Conservation (phyloP, 2,329 filamentous ascomycete genomes). For the Colletotrichum eleusines region DNA sequence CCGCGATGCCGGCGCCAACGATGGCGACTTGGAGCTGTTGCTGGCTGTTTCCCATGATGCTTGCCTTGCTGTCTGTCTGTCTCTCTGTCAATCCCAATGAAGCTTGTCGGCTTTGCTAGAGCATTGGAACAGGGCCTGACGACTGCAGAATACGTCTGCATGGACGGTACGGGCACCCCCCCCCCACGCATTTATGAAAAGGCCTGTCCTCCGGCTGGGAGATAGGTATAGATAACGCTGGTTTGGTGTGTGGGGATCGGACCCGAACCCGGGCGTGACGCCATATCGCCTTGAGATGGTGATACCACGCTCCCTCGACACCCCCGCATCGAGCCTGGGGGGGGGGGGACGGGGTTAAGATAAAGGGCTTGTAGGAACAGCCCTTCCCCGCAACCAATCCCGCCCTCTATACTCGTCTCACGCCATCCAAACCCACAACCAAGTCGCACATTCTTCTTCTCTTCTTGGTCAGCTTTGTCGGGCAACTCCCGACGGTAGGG, state of each 20-base stretch:
- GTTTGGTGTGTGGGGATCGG: constrained; percentile 29
- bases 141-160: background rate
- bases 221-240: constrained; percentile 39
- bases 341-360: constrained; percentile 1
- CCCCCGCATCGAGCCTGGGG: constrained; percentile 27
- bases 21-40: constrained; percentile 57
- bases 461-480: constrained; percentile 10
- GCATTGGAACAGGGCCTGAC: background rate
- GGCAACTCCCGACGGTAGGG: constrained; percentile 24
- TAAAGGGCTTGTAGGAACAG: constrained; percentile 10
- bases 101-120: background rate
- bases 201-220: background rate
- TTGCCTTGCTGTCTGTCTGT: too few species aligned
- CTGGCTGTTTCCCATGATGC: constrained; percentile 6
- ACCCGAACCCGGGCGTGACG: constrained; percentile 41
- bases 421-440: constrained; percentile 32
- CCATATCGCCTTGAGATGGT: constrained; percentile 35
- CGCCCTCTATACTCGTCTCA: background rate
- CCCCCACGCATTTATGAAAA: constrained; percentile 21
- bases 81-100: background rate
- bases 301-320: constrained; percentile 29
- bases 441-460: constrained; percentile 30
- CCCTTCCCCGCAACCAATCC: constrained; percentile 23
- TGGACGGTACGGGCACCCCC: background rate
- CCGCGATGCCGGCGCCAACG: constrained; percentile 64